Conservation (phyloP, 495 filamentous ascomycete species). For the Annulohypoxylon stygium region DNA sequence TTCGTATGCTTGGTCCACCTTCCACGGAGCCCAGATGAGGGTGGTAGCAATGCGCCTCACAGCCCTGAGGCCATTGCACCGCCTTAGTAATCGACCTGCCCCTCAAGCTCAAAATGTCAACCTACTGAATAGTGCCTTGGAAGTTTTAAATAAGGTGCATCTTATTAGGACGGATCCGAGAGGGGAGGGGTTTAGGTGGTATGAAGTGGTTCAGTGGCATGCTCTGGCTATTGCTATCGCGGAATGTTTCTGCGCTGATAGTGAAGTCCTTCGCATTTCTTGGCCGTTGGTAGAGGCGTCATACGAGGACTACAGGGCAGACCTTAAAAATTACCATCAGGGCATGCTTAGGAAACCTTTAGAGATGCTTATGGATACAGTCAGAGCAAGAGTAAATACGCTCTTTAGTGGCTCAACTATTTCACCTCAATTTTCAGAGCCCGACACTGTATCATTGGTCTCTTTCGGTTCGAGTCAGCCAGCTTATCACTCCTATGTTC, state of each 20-base stretch:
- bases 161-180: constrained; percentile 29
- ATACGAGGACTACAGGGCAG: constrained; percentile 29
- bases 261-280: constrained; percentile 13
- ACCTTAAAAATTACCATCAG: constrained; percentile 10
- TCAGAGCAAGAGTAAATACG: neutral
- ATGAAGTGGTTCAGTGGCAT: constrained; percentile 25
- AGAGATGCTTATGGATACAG: constrained; percentile 18
- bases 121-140: constrained; percentile 8
- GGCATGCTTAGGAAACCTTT: constrained; percentile 28
- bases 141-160: constrained; percentile 30
- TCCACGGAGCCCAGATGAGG: constrained; percentile 24
- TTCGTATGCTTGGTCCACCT: constrained; percentile 38
- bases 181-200: constrained; percentile 38
- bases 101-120: neutral
- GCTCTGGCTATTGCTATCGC: constrained; percentile 39
- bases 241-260: constrained; percentile 37
- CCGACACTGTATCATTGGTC: neutral
- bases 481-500: neutral
- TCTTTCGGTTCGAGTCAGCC: neutral
- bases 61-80: constrained; percentile 20
- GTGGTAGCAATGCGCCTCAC: constrained; percentile 28
- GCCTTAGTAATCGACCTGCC: neutral
- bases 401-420: neutral
- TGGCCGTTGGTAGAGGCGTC: constrained; percentile 35
- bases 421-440: neutral